Conservation (phyloP, 2,329 filamentous ascomycete species). For the Penicillium fuscoglaucum region DNA sequence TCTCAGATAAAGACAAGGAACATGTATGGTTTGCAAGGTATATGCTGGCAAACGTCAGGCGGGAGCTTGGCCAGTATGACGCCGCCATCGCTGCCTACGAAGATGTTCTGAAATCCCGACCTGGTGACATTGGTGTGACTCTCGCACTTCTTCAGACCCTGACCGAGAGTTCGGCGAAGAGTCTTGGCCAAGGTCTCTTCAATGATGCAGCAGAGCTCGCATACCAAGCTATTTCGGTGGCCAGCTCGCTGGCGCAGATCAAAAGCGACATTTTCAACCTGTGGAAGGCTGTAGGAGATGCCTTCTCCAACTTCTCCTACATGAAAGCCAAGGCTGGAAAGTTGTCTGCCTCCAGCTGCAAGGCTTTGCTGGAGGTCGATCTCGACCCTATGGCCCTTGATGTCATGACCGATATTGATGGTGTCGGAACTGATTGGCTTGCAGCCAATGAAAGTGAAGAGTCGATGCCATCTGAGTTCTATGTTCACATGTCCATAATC, state of each 20-base stretch:
- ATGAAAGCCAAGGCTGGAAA: slow-evolving; percentile 67
- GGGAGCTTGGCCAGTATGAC: slow-evolving; percentile 87
- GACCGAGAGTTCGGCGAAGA: slow-evolving; percentile 75
- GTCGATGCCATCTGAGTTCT: slow-evolving; percentile 49
- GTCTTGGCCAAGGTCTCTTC: slow-evolving; percentile 79
- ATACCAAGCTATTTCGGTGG: slow-evolving; percentile 66
- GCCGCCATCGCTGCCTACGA: slow-evolving; percentile 76
- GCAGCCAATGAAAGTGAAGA: slow-evolving; percentile 35
- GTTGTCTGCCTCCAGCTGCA: slow-evolving; percentile 61
- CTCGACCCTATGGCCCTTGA: slow-evolving; percentile 57
- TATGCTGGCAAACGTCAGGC: slow-evolving; percentile 92
- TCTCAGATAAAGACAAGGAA: slow-evolving; percentile 55
- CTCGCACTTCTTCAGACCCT: slow-evolving; percentile 86
- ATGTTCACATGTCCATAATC: slow-evolving; percentile 71
- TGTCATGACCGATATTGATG: slow-evolving; percentile 69
- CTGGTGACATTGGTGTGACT: slow-evolving; percentile 78
- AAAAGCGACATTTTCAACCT: slow-evolving; percentile 80
- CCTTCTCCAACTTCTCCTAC: slow-evolving; percentile 78
- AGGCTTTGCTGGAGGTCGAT: slow-evolving; percentile 58
- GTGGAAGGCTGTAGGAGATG: slow-evolving; percentile 91
- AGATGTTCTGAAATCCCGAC: slow-evolving; percentile 66
- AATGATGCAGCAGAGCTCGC: slow-evolving; percentile 76
- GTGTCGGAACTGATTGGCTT: slow-evolving; percentile 50
- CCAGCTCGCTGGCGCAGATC: slow-evolving; percentile 59
- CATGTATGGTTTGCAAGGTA: slow-evolving; percentile 96